A percentile compares a stretch with the other conserved stretches of the same genome.
These are phyloP conservation scores for Pichia sp. DNA, from an alignment of 1,139 yeast species.

Conservation along the genomic window DNA sequence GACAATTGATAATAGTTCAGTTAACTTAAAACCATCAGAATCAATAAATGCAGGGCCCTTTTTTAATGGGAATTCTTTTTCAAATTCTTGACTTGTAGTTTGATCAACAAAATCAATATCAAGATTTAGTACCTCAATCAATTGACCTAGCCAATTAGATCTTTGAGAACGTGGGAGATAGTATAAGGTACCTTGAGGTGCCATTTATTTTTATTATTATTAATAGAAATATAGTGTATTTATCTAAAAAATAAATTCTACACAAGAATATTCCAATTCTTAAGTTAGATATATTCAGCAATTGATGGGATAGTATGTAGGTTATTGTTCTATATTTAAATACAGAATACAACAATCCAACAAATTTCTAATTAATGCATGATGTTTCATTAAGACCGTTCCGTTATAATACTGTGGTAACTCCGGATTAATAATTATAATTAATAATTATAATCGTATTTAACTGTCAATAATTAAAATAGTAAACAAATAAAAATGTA, in stretches of 20 bases:
- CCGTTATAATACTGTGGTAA: too few relatives aligned
- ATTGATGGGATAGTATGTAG: too few relatives aligned
- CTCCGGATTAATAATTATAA: too few relatives aligned
- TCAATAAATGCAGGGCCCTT: slow-evolving; percentile 30
- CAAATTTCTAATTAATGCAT: too few relatives aligned
- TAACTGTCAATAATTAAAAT: too few relatives aligned
- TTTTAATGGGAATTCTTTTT: slow-evolving; percentile 23
- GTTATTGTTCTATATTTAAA: too few relatives aligned
- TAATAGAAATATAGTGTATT: background rate
- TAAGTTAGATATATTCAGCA: too few relatives aligned
- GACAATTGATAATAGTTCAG: slow-evolving; percentile 27
- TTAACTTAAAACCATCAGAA: slow-evolving; percentile 24
- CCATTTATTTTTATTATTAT: background rate
- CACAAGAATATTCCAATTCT: background rate
- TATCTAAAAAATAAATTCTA: too few relatives aligned
- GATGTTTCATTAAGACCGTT: too few relatives aligned
- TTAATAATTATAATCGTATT: too few relatives aligned
- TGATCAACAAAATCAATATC: slow-evolving; percentile 34
- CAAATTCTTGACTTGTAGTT: background rate
- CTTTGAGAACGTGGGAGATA: slow-evolving; percentile 17
- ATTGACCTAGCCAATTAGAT: slow-evolving; percentile 18
- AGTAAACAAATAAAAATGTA: too few relatives aligned
- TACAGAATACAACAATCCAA: too few relatives aligned
- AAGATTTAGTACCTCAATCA: slow-evolving; percentile 27
- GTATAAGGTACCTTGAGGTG: slow-evolving; percentile 18